phyloP scores from a whole-genome alignment of 2,329 filamentous ascomycete genomes.

The Thielaviopsis ethacetica region DNA sequence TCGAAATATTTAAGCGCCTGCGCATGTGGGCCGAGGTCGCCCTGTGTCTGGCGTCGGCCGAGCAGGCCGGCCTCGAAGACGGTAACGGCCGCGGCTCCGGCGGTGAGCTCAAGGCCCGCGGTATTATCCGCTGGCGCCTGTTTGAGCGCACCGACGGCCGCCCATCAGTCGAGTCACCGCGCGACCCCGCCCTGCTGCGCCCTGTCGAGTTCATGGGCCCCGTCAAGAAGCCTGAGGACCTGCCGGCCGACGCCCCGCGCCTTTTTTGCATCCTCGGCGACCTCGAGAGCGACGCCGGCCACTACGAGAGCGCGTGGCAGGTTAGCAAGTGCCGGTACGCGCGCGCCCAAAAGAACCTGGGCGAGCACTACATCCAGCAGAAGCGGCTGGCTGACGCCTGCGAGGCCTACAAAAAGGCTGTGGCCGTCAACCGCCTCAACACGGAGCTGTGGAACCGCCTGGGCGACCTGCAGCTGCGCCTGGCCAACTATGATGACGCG shows the following conservation, averaged over 20 bases:
- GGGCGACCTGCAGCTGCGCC: slow-evolving; percentile 71
- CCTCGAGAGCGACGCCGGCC: slow-evolving; percentile 53
- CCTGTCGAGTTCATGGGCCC: slow-evolving; percentile 35
- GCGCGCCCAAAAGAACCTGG: slow-evolving; percentile 74
- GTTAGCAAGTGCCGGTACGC: slow-evolving; percentile 68
- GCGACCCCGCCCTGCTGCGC: slow-evolving; percentile 3
- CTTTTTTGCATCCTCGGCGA: slow-evolving; percentile 91
- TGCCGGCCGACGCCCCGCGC: slow-evolving; percentile 65
- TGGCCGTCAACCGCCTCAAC: slow-evolving; percentile 66
- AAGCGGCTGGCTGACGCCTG: slow-evolving; percentile 54
- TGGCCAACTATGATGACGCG: slow-evolving; percentile 61
- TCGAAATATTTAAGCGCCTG: slow-evolving; percentile 90
- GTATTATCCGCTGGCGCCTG: slow-evolving; percentile 60
- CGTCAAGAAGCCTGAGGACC: slow-evolving; percentile 30
- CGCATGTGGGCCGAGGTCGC: slow-evolving; percentile 92
- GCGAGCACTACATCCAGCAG: slow-evolving; percentile 54
- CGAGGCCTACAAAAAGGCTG: slow-evolving; percentile 61
- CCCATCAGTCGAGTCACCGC: slow-evolving; percentile 14
- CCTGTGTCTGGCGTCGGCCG: slow-evolving; percentile 58
- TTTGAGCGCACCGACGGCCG: slow-evolving; percentile 51
- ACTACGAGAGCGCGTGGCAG: slow-evolving; percentile 80
- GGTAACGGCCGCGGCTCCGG: slow-evolving; percentile 35
- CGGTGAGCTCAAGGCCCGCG: slow-evolving; percentile 64
- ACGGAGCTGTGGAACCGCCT: slow-evolving; percentile 77
- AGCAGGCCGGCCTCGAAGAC: slow-evolving; percentile 45